phyloP scores from a whole-genome alignment of 2,329 filamentous ascomycete species.

The Lecanicillium sp. region DNA sequence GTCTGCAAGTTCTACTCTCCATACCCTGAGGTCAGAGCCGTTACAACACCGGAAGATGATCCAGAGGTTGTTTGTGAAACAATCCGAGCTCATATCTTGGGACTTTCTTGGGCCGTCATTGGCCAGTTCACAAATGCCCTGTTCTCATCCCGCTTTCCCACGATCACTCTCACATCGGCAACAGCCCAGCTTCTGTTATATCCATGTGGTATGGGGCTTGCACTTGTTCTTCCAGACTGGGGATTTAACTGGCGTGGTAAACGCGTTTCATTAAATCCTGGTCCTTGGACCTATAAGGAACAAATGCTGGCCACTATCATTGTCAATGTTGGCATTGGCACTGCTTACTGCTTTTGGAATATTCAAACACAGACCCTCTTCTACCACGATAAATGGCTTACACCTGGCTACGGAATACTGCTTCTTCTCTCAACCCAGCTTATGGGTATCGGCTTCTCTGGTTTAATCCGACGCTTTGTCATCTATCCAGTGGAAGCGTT shows the following conservation, averaged over 20 bases:
- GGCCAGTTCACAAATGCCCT: constrained; percentile 1
- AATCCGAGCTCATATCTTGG: background rate
- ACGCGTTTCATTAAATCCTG: constrained; percentile 25
- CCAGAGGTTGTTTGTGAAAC: background rate
- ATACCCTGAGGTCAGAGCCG: background rate
- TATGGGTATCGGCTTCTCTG: constrained; percentile 23
- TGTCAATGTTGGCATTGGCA: constrained; percentile 26
- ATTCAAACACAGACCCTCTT: constrained; percentile 23
- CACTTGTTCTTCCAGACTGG: background rate
- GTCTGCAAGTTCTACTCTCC: background rate
- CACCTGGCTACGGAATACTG: constrained; percentile 21
- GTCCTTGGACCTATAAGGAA: constrained; percentile 30
- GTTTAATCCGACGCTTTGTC: constrained; percentile 21
- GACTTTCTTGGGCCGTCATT: background rate
- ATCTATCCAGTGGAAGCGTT: constrained; percentile 25
- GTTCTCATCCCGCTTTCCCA: background rate
- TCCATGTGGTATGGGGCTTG: background rate
- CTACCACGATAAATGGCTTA: constrained; percentile 9
- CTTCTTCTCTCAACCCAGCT: constrained; percentile 22
- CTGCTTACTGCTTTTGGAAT: constrained; percentile 25
- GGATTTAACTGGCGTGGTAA: constrained; percentile 4
- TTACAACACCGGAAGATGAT: background rate
- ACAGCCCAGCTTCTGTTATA: background rate
- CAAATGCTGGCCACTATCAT: constrained; percentile 30
- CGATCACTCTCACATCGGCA: background rate